A percentile compares a stretch with the other conserved stretches of the same genome.
Evolutionary conservation across 148 eudicot species (phyloP).

Genomic region (Vaccinium myrtillus): DNA sequence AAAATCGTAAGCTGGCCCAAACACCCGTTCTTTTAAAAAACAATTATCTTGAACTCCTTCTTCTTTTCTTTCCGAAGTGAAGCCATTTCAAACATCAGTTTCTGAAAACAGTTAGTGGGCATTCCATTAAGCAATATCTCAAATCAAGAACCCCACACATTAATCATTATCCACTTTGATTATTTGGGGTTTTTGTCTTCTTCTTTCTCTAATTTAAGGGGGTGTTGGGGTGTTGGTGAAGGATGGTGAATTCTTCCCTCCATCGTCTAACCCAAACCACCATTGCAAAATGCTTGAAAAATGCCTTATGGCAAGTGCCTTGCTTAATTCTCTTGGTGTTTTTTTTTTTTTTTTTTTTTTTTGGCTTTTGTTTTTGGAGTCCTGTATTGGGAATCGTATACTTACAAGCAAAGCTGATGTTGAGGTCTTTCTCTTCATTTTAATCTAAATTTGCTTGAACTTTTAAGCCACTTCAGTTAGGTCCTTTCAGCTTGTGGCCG

Average conservation of each 20-base stretch:
- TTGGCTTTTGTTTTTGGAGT: neutral
- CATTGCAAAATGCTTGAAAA: neutral
- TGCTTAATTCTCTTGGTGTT: neutral
- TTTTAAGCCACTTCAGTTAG: slow-evolving; percentile 63
- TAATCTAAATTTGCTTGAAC: slow-evolving; percentile 24
- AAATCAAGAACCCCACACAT: slow-evolving; percentile 8
- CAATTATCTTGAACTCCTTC: neutral
- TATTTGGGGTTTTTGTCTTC: neutral
- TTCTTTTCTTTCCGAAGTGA: neutral
- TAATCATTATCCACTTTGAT: slow-evolving; percentile 17
- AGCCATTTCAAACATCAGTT: neutral
- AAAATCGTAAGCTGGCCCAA: neutral
- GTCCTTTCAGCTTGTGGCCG: slow-evolving; percentile 16
- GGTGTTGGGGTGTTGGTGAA: slow-evolving; percentile 10
- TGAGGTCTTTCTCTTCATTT: slow-evolving; percentile 7
- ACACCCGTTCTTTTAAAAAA: neutral
- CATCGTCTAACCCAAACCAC: neutral
- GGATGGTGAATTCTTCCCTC: slow-evolving; percentile 9
- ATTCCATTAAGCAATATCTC: slow-evolving; percentile 11
- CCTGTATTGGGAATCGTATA: slow-evolving; percentile 8
- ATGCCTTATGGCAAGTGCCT: slow-evolving; percentile 27
- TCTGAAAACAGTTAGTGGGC: slow-evolving; percentile 4
- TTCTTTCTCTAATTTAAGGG: slow-evolving; percentile 15
- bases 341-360: neutral
- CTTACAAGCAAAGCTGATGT: slow-evolving; percentile 60